Evolutionary conservation across 1,139 yeast species (phyloP).

Genomic region (Taiozyma sp.): DNA sequence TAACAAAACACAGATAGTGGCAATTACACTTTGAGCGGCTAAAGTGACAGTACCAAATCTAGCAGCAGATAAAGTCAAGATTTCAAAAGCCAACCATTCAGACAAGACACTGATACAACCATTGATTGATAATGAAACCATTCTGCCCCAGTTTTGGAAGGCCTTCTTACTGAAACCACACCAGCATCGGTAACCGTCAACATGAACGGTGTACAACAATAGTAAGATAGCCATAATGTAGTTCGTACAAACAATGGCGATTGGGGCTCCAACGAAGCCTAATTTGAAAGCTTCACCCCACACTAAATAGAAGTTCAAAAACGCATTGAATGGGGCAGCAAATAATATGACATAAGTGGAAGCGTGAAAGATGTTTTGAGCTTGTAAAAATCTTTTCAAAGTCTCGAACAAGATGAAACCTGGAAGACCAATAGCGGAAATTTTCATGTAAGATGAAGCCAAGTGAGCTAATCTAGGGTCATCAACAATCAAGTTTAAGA

Average conservation of each 20-base stretch:
- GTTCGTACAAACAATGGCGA: conserved; percentile 66
- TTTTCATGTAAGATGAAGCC: conserved; percentile 53
- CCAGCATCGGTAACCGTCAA: conserved; percentile 58
- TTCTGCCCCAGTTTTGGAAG: conserved; percentile 47
- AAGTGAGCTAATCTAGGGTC: conserved; percentile 44
- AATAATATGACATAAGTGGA: conserved; percentile 62
- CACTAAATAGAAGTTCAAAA: conserved; percentile 59
- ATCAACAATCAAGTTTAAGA: conserved; percentile 46
- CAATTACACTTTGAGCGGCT: conserved; percentile 70
- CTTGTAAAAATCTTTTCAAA: conserved; percentile 66
- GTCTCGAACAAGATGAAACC: conserved; percentile 72
- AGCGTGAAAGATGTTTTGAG: conserved; percentile 78
- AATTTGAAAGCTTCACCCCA: conserved; percentile 55
- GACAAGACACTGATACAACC: conserved; percentile 65
- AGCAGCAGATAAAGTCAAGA: conserved; percentile 57
- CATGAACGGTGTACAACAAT: conserved; percentile 39
- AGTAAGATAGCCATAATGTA: conserved; percentile 59
- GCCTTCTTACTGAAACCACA: conserved; percentile 38
- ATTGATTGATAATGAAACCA: conserved; percentile 51
- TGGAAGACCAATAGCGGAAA: conserved; percentile 60
- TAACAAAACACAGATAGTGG: conserved; percentile 63
- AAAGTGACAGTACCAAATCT: conserved; percentile 60
- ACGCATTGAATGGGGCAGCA: conserved; percentile 69
- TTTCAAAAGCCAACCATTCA: conserved; percentile 68
- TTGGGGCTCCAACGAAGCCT: conserved; percentile 75